Conservation (phyloP, 306 rosid genomes). For the Vigna nakashimae region DNA sequence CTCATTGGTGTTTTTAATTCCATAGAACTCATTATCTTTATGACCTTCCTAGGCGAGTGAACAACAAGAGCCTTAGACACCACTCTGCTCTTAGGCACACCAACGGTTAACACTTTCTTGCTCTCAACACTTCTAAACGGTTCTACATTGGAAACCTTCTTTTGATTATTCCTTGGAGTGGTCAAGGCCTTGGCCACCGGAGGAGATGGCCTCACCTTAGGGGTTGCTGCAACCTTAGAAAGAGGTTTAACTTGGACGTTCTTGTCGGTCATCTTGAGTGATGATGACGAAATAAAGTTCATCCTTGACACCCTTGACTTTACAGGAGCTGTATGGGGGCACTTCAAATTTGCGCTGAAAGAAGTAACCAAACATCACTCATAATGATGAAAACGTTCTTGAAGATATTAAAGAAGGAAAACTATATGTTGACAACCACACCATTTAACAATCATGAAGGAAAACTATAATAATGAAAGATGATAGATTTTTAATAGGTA, state of each 20-base stretch:
- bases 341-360: conserved; percentile 63
- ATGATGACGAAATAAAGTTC: conserved; percentile 70
- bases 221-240: conserved; percentile 63
- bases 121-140: conserved; percentile 79
- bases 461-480: too few species aligned
- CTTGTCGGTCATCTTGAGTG: conserved; percentile 53
- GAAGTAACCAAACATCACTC: conserved; percentile 15
- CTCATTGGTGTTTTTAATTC: conserved; percentile 65
- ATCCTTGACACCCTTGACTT: conserved; percentile 82
- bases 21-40: conserved; percentile 53
- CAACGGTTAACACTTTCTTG: conserved; percentile 53
- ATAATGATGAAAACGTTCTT: too few species aligned
- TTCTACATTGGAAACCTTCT: conserved; percentile 59
- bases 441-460: too few species aligned
- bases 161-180: conserved; percentile 77
- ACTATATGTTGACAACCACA: too few species aligned
- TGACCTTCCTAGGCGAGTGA: conserved; percentile 75
- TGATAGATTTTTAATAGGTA: too few species aligned
- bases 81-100: conserved; percentile 64
- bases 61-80: conserved; percentile 76
- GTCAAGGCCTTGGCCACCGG: conserved; percentile 41
- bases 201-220: conserved; percentile 65
- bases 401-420: too few species aligned
- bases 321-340: conserved; percentile 86
- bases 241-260: conserved; percentile 53